These are phyloP conservation scores for Eucalyptus leucophloia DNA, from an alignment of 345 rosid species.

Conservation along the genomic window DNA sequence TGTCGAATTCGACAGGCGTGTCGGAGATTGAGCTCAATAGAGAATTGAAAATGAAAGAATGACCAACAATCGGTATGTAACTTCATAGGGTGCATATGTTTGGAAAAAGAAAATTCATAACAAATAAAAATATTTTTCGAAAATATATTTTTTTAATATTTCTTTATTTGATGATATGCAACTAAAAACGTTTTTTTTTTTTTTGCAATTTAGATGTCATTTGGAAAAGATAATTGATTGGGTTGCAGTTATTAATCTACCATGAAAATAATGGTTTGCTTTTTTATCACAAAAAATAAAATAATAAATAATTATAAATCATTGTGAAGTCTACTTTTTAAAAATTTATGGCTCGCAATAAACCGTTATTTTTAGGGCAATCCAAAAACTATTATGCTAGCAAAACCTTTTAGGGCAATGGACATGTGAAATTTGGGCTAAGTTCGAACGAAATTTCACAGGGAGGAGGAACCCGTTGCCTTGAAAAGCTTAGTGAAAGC, in stretches of 20 bases:
- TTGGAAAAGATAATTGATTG: not conserved
- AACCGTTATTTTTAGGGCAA: no score
- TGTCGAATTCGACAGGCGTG: not conserved
- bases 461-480: not conserved
- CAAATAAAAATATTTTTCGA: no score
- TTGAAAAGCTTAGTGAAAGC: not conserved
- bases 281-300: no score
- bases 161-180: not conserved
- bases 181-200: no score
- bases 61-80: not conserved
- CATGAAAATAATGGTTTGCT: no score
- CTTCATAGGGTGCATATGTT: not conserved
- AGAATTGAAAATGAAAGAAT: not conserved
- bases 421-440: not conserved
- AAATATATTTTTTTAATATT: no score
- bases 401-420: not conserved
- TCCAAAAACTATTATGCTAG: no score
- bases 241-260: no score
- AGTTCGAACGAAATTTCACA: not conserved
- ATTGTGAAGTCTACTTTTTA: accelerated
- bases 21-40: not conserved
- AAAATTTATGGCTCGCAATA: no score
- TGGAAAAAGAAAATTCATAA: not conserved
- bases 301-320: no score
- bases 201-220: no score